phyloP scores from a whole-genome alignment of 2,329 filamentous ascomycete species.

The Ceratocystis eucalypticola region DNA sequence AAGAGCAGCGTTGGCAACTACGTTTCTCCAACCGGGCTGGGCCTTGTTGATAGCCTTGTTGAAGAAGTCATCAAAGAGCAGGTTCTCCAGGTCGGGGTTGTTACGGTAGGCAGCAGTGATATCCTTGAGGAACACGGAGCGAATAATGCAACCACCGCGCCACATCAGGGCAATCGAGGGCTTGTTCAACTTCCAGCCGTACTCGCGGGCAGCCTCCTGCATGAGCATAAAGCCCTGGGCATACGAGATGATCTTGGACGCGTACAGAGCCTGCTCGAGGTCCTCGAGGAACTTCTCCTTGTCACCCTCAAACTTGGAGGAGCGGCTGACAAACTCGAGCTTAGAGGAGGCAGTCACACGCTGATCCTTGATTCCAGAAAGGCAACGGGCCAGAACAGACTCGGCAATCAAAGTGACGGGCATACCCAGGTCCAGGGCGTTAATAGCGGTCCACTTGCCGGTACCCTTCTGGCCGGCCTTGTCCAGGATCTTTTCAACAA shows the following conservation, averaged over 20 bases:
- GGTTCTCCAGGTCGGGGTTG: constrained; percentile 90
- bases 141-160: constrained; percentile 99
- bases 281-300: constrained; percentile 89
- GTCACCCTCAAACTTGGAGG: constrained; percentile 69
- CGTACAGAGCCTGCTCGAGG: constrained; percentile 96
- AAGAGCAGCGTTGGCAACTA: constrained; percentile 80
- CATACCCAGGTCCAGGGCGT: constrained; percentile 95
- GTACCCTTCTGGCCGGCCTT: constrained; percentile 98
- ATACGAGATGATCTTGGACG: constrained; percentile 99
- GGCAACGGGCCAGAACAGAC: constrained; percentile 86
- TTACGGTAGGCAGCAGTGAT: constrained; percentile 95
- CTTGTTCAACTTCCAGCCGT: constrained; percentile 99
- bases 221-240: constrained; percentile 99
- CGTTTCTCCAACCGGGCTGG: constrained; percentile 81
- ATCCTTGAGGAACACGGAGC: constrained; percentile 99
- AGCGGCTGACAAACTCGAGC: constrained; percentile 61
- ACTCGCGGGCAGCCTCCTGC: constrained; percentile 94
- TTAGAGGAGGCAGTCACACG: constrained; percentile 67
- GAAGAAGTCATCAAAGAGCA: constrained; percentile 99
- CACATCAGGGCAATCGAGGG: constrained; percentile 99
- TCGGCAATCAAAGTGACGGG: constrained; percentile 96
- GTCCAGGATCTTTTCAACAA: constrained; percentile 98
- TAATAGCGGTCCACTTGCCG: constrained; percentile 99
- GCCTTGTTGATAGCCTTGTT: constrained; percentile 97
- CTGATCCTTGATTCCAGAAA: constrained; percentile 90